A percentile compares a stretch with the other conserved stretches of the same genome.
Evolutionary conservation across 2,329 filamentous ascomycete species (phyloP).

Genomic region (Paecilomyces sp.): DNA sequence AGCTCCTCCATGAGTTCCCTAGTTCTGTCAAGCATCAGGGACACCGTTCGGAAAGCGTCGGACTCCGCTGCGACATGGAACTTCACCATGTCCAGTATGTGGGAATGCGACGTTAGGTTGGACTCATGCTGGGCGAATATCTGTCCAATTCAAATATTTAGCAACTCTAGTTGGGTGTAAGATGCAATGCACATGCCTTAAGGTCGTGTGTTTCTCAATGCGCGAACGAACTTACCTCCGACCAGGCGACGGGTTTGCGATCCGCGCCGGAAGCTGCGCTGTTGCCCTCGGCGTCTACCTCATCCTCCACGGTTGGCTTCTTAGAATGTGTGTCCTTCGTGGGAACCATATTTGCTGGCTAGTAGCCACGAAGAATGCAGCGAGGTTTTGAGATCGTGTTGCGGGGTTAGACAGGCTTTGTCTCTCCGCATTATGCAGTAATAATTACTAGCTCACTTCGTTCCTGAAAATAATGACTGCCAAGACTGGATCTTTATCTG

Average conservation of each 20-base stretch:
- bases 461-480: neutral
- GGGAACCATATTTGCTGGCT: neutral
- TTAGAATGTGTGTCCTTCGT: neutral
- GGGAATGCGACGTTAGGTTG: conserved; percentile 30
- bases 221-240: conserved; percentile 12
- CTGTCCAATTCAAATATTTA: conserved; percentile 13
- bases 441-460: neutral
- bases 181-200: neutral
- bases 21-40: conserved; percentile 32
- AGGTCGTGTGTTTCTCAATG: neutral
- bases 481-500: neutral
- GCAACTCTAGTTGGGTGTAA: neutral
- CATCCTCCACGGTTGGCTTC: conserved; percentile 12
- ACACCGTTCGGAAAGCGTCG: conserved; percentile 23
- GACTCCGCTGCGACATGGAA: conserved; percentile 18
- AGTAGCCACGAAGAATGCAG: neutral
- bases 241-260: conserved; percentile 12
- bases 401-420: neutral
- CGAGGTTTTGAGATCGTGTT: neutral
- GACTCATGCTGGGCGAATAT: conserved; percentile 35
- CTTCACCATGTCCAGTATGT: conserved; percentile 29
- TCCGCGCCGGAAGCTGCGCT: neutral
- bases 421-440: neutral
- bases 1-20: conserved; percentile 30
- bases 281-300: neutral